Base-by-base conservation (phyloP, 192 early-diverging fungal genomes). In the Coemansia sp. region DNA sequence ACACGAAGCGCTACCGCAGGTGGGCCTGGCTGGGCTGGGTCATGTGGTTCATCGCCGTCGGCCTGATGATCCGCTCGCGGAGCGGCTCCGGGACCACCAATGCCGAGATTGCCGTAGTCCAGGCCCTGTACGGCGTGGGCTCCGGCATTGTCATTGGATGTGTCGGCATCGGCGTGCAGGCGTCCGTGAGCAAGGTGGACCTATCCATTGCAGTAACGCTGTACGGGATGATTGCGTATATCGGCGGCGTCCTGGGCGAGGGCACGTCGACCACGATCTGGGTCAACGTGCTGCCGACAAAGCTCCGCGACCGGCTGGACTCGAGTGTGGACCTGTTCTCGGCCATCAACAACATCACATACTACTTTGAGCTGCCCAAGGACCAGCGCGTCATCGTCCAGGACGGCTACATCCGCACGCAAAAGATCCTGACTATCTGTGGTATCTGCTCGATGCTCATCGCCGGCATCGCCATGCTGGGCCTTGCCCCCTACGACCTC, bases 321-420 rank as follows among this genome's bases (percentile, higher is more conserved):
- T 25, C 47, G 2, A 44, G 41, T n/a, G 55, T 72, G n/a, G 56
- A 64, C 35, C n/a, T 50, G 8, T 38, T 33, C 37, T 51, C 47
- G 46, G 53, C 61, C 2, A 64, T 72, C 44, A 72, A 72, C 53
- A 72, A 72, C 41, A 33, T 72, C 4, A 72, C 68, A 5, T 72
- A 72, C 44, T 72, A 44, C 37, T 56, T 60, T 21, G 60, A 56
- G 49, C 47, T 72, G 33, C 60, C 60, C 13, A 56, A 52, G n/a
- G 68, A 60, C 49, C 68, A 72, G 56, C 56, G 56, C 3, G 48
- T 64, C 7, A 56, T 72, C 41, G 56, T 72, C 11, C 60, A 72
- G 43, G 49, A 60, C 22, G 61, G 44, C 12, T 72, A 72, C 39
- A 48, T 64, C 9, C 25, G 43, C 38, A 72, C 68, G 6, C 68